A percentile compares a stretch with the other conserved stretches of the same genome.
Conservation (phyloP, 2,329 filamentous ascomycete genomes). For the Arthrobotrys conoides region DNA sequence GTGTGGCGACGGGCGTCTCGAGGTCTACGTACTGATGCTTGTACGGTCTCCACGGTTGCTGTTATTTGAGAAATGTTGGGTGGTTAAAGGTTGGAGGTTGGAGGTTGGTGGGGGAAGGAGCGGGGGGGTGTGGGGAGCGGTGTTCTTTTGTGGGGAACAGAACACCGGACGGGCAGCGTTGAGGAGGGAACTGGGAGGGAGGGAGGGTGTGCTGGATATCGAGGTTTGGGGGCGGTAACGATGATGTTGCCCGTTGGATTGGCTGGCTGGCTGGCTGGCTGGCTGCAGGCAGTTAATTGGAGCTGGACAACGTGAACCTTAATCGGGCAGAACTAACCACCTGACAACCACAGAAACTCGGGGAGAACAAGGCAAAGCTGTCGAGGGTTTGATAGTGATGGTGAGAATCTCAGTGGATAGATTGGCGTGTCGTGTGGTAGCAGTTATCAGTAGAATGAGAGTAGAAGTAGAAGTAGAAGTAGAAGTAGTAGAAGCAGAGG, state of each 20-base stretch:
- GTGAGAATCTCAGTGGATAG: background rate
- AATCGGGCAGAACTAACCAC: background rate
- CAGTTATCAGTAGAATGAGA: too few relatives aligned
- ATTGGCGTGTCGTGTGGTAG: background rate
- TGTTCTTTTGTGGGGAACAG: conserved; percentile 53
- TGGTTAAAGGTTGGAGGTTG: conserved; percentile 6
- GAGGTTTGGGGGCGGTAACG: conserved; percentile 1
- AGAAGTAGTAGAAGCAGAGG: background rate
- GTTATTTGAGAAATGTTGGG: conserved; percentile 60
- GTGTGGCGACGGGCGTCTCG: conserved; percentile 55
- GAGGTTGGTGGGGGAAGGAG: background rate
- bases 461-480: too few relatives aligned
- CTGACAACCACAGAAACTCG: background rate
- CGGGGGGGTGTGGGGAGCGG: conserved; percentile 23
- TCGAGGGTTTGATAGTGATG: too few relatives aligned
- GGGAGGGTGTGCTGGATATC: conserved; percentile 9
- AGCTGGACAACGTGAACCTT: conserved; percentile 6
- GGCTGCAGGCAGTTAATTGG: background rate
- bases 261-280: too few relatives aligned
- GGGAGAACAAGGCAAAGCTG: too few relatives aligned
- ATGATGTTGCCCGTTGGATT: background rate
- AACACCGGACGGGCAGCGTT: conserved; percentile 43
- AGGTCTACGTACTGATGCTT: conserved; percentile 59
- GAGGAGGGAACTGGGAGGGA: conserved; percentile 16
- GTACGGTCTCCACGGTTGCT: conserved; percentile 61